Percentiles rank a stretch among this genome's conserved stretches.
Conservation (phyloP, 768 basidiomycete genomes). For the Leucogyrophana mollusca region DNA sequence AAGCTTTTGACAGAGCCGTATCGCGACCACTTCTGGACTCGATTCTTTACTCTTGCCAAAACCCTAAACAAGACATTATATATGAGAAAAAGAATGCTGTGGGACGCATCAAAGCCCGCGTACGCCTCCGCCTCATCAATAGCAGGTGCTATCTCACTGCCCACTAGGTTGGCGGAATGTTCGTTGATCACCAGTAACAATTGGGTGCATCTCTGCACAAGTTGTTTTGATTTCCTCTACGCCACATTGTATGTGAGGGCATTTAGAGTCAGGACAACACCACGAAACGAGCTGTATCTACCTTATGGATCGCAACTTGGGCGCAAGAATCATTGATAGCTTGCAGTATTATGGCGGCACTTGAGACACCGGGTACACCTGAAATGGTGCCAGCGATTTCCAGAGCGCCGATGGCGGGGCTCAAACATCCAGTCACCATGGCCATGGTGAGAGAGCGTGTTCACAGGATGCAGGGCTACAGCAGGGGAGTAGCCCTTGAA, state of each 20-base stretch:
- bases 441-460: no score
- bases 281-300: constrained; percentile 17
- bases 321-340: constrained; percentile 46
- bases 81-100: not conserved
- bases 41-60: constrained; percentile 37
- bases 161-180: constrained; percentile 34
- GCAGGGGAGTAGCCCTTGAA: no score
- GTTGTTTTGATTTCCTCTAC: constrained; percentile 41
- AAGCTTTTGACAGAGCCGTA: constrained; percentile 38
- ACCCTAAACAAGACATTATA: constrained; percentile 29
- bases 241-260: not conserved
- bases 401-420: constrained; percentile 25
- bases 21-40: constrained; percentile 38
- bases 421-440: constrained; percentile 2
- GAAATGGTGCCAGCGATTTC: constrained; percentile 43
- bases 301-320: constrained; percentile 50
- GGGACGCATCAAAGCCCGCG: constrained; percentile 11
- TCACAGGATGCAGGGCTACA: no score
- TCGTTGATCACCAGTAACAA: constrained; percentile 41
- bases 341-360: constrained; percentile 41
- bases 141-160: constrained; percentile 37
- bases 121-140: constrained; percentile 47
- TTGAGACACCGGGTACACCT: constrained; percentile 46
- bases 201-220: constrained; percentile 41
- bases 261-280: constrained; percentile 3